Conservation (phyloP, 345 rosid genomes). For the Salix brachista region DNA sequence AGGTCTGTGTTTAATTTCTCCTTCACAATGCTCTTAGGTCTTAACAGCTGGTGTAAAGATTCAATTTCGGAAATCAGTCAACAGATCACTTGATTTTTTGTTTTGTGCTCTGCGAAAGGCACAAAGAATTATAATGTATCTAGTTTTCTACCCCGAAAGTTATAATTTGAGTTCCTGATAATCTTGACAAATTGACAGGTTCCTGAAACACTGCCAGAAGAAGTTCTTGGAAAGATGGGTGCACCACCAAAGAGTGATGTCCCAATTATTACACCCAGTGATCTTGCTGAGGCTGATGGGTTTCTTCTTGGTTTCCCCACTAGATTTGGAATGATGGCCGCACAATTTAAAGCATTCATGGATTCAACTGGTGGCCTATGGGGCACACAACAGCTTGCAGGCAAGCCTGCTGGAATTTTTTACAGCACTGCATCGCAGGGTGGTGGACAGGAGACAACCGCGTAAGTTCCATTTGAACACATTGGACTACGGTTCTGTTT, state of each 20-base stretch:
- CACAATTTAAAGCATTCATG: conserved; percentile 92
- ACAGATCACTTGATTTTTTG: not conserved
- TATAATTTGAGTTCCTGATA: not conserved
- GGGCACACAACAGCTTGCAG: conserved; percentile 92
- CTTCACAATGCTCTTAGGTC: no score
- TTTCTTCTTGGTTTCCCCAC: conserved; percentile 91
- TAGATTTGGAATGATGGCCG: conserved; percentile 97
- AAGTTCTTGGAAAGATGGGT: conserved; percentile 77
- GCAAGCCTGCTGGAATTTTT: conserved; percentile 95
- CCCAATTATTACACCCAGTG: conserved; percentile 66
- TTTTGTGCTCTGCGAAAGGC: not conserved
- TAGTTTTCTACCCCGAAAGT: not conserved
- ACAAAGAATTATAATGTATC: not conserved
- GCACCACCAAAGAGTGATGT: conserved; percentile 85
- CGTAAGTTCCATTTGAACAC: conserved; percentile 44
- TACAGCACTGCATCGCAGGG: conserved; percentile 98
- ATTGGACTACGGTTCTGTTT: not conserved
- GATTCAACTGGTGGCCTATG: conserved; percentile 94
- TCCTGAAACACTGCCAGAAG: conserved; percentile 82
- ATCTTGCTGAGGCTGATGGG: conserved; percentile 90
- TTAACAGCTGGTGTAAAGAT: not conserved
- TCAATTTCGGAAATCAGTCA: not conserved
- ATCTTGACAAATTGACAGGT: conserved; percentile 41
- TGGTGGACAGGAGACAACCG: conserved; percentile 96
- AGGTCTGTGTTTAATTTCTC: conserved; percentile 38